Base-by-base conservation (phyloP, 2,329 filamentous ascomycete genomes). In the Aspergillus terreus region DNA sequence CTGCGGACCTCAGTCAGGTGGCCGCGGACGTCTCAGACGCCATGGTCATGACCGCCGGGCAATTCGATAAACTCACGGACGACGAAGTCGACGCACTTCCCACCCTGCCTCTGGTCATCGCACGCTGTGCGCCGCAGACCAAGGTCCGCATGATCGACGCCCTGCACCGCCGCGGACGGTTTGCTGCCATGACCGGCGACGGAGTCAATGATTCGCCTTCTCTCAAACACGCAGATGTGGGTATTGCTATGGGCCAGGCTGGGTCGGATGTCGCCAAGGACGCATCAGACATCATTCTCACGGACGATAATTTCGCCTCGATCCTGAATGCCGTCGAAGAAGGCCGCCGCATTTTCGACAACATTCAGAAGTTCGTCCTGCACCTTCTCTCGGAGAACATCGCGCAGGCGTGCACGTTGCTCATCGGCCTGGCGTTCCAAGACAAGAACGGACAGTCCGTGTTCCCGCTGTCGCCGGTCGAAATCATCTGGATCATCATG, bases 401-500 rank as follows among this genome's bases (percentile, higher is more conserved):
- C 43, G 88, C 87, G 43, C 88, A 94, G 68, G 90, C 91, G 11
- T 85, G 87, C 55, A 83, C 89, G 1, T 77, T 95, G 12, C 82
- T 95, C 44, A 84, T 89, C 30, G 90, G 90, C 46, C 81, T 95
- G 4, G 86, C 80, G 0, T 92, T 94, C 74, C 86, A 89, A 63
- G 90, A 95, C 63, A 55, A 68, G 3, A 73, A 78, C 11, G 79
- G 81, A 5, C 78, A 86, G 51, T 92, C 88, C 0, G 88, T 94
- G 12, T 95, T 94, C 69, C 90, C 90, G 7, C 80, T 94, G 40
- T 84, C 87, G 1, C 89, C 90, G 1, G 82, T 95, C 12, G 85
- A 94, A 63, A 92, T 95, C 56, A 80, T 95, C 55, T 95, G 89
- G 89, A 88, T 95, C 68, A 95, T 94, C 71, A 91, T 95, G 86